Evolutionary conservation across 805 yeast genomes (phyloP), one percentile per base, ranked within the genome.

Genomic region (Lachancea kluyveri): DNA sequence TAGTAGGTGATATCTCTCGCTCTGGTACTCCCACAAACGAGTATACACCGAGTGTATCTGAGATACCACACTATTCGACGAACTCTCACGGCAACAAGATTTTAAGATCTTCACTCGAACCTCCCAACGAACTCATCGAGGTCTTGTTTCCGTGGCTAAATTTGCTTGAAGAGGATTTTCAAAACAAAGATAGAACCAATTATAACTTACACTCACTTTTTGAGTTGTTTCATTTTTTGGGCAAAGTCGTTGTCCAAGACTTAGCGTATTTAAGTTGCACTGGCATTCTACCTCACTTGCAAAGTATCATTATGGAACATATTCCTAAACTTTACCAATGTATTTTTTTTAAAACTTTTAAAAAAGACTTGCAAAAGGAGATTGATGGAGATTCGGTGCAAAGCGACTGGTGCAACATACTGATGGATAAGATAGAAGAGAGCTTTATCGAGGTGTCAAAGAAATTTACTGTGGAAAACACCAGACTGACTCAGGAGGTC

Each of bases 211-310:
- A 50, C 32, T 52, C 60, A 2, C 37, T 57, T 11, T 44, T 49
- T 26, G 62, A 57, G 38, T 31, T 57, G 24, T 57, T 57, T 25
- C 54, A 57, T 27, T 57, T 50, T 29, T 37, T 57, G 33, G 60
- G 50, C 3, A 43, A 37, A 14, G 39, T 48, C 3, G 38, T 52
- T 4, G 37, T 57, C 6, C 62, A 57, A 33, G 62, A 57, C 40
- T 27, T 57, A 18, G 43, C 45, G 21, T 52, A 37, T 28, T 33
- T 54, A 15, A 52, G 45, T 30, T 41, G 46, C 22, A 42, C 48
- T 30, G 40, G 50, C 12, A 24, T 30, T 10, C 26, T 53, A 12
- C 39, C 54, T 27, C 53, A 54, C 12, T 50, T 54, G 27, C 52
- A 53, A 16, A 47, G 50, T 10, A 35, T 50, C 7, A 48, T 50